Percentiles rank a stretch among this genome's conserved stretches.
These are phyloP conservation scores for Boletus rubropictus DNA, from an alignment of 768 basidiomycete species.

Conservation along the genomic window DNA sequence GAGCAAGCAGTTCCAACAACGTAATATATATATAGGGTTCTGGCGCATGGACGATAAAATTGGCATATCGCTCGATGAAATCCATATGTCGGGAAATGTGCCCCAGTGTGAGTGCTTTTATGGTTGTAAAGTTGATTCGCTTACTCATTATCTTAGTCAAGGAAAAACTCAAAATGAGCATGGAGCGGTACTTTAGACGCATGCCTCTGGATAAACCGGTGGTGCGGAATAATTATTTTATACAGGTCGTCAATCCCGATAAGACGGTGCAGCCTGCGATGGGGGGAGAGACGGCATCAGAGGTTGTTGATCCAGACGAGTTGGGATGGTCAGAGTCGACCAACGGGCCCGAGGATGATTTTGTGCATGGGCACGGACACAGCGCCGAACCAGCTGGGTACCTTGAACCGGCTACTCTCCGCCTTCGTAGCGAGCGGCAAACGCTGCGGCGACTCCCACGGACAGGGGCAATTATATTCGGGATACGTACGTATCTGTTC, in stretches of 20 bases:
- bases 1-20: not conserved
- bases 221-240: slow-evolving; percentile 61
- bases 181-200: slow-evolving; percentile 67
- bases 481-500: slow-evolving; percentile 60
- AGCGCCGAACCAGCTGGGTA: slow-evolving; percentile 12
- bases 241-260: slow-evolving; percentile 35
- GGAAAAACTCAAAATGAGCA: slow-evolving; percentile 56
- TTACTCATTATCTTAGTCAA: slow-evolving; percentile 35
- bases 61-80: slow-evolving; percentile 65
- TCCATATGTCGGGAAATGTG: slow-evolving; percentile 64
- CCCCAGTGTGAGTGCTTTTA: slow-evolving; percentile 52
- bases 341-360: slow-evolving; percentile 49
- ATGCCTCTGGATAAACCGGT: slow-evolving; percentile 65
- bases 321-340: slow-evolving; percentile 57
- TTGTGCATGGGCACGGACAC: slow-evolving; percentile 29
- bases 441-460: slow-evolving; percentile 54
- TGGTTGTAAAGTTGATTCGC: not conserved
- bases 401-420: slow-evolving; percentile 36
- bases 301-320: slow-evolving; percentile 51
- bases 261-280: not conserved
- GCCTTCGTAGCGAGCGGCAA: slow-evolving; percentile 57
- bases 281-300: slow-evolving; percentile 5
- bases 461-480: slow-evolving; percentile 63
- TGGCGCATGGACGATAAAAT: slow-evolving; percentile 78
- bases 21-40: slow-evolving; percentile 43